These are phyloP conservation scores for Paecilomyces formosus DNA, from an alignment of 2,329 filamentous ascomycete genomes.

Conservation along the genomic window DNA sequence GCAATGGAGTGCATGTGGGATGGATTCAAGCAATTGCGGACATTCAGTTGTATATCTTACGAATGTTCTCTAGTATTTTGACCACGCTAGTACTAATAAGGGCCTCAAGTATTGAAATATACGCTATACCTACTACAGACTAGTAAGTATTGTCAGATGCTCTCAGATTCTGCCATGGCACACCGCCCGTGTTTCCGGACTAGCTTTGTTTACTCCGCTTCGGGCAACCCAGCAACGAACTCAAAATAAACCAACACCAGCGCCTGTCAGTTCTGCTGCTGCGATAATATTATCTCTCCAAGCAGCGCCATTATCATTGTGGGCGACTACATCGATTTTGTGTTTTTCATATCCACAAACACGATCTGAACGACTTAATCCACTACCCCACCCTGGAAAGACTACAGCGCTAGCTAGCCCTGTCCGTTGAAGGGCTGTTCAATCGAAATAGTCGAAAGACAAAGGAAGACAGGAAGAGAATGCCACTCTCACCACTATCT, in stretches of 20 bases:
- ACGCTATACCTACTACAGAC: no score
- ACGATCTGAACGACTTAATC: neutral
- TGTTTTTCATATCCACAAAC: no score
- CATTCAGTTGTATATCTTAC: no score
- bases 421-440: constrained; percentile 1
- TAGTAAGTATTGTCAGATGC: no score
- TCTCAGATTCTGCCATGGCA: neutral
- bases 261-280: constrained; percentile 1
- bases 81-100: no score
- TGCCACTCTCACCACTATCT: constrained; percentile 33
- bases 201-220: constrained; percentile 24
- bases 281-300: constrained; percentile 2
- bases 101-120: no score
- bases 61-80: no score
- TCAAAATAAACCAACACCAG: constrained; percentile 15
- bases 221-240: constrained; percentile 15
- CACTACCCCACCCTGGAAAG: neutral
- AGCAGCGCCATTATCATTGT: neutral
- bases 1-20: no score
- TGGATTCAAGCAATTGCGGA: no score
- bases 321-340: neutral
- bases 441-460: neutral
- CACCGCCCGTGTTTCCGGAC: constrained; percentile 3
- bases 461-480: constrained; percentile 18
- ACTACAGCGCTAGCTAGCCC: constrained; percentile 1